phyloP scores from a whole-genome alignment of 148 eudicot species.

The Cornus suecica region DNA sequence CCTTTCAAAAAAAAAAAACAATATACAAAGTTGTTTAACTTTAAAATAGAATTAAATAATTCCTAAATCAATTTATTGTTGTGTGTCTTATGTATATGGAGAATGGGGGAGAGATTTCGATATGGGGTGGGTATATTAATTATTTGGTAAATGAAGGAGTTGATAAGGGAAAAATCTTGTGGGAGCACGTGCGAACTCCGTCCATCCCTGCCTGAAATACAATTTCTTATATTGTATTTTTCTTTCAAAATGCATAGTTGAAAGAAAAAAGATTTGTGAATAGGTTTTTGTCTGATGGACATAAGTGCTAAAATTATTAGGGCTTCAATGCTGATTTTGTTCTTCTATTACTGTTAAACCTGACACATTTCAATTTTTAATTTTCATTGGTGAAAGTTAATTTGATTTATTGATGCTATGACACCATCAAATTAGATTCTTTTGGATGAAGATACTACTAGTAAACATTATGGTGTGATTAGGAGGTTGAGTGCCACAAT shows the following conservation, averaged over 20 bases:
- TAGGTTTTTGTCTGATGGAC: neutral
- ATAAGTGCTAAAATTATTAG: neutral
- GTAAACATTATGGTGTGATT: neutral
- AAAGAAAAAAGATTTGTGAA: neutral
- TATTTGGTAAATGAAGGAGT: too few relatives aligned
- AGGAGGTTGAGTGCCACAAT: neutral
- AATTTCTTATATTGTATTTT: neutral
- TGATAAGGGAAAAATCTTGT: too few relatives aligned
- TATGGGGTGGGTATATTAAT: too few relatives aligned
- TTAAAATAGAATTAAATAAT: too few relatives aligned
- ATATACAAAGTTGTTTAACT: too few relatives aligned
- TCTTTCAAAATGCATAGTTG: neutral
- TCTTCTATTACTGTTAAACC: neutral
- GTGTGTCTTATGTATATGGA: too few relatives aligned
- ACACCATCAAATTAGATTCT: neutral
- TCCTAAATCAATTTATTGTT: too few relatives aligned
- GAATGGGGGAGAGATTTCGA: too few relatives aligned
- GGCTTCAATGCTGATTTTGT: neutral
- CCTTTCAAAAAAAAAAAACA: too few relatives aligned
- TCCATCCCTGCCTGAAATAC: too few relatives aligned
- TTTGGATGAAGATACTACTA: neutral
- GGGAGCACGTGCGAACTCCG: too few relatives aligned
- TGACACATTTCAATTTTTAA: too few relatives aligned
- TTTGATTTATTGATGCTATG: neutral
- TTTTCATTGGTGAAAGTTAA: neutral